These are phyloP conservation scores for Bretziella fagacearum DNA, from an alignment of 2,329 filamentous ascomycete genomes.

Conservation along the genomic window DNA sequence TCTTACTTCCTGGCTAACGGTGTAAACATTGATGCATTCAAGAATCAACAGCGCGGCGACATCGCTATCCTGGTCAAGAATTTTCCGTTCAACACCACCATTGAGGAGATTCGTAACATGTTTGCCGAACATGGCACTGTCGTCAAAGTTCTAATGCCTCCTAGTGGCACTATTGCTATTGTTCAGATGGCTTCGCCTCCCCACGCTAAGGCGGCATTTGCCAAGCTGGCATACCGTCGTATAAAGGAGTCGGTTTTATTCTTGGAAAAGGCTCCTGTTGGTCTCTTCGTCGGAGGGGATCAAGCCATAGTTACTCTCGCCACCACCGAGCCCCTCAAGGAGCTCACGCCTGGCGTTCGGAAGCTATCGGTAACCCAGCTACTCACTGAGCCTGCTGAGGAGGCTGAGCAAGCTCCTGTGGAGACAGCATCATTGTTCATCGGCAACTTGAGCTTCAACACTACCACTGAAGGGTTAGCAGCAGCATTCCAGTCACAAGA, in stretches of 20 bases:
- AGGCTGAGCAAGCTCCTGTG: slow-evolving; percentile 33
- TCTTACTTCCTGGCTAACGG: slow-evolving; percentile 76
- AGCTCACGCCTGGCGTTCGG: slow-evolving; percentile 28
- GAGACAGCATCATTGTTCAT: slow-evolving; percentile 70
- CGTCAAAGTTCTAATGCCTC: slow-evolving; percentile 73
- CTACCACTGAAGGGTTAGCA: slow-evolving; percentile 57
- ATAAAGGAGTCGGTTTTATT: slow-evolving; percentile 85
- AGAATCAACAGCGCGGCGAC: slow-evolving; percentile 67
- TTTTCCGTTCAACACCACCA: slow-evolving; percentile 66
- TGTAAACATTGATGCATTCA: slow-evolving; percentile 84
- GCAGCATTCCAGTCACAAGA: slow-evolving; percentile 66
- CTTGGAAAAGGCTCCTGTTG: slow-evolving; percentile 79
- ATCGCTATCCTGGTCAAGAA: slow-evolving; percentile 86
- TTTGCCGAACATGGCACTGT: slow-evolving; percentile 79
- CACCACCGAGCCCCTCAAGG: slow-evolving; percentile 20
- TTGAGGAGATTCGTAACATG: slow-evolving; percentile 60
- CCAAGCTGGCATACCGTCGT: slow-evolving; percentile 70
- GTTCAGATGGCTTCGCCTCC: slow-evolving; percentile 68
- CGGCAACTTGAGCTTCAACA: slow-evolving; percentile 84
- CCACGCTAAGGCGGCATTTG: slow-evolving; percentile 70
- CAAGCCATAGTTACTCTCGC: slow-evolving; percentile 17
- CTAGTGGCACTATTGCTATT: slow-evolving; percentile 83
- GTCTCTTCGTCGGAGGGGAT: slow-evolving; percentile 42
- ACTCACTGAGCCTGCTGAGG: slow-evolving; percentile 42
- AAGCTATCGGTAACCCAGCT: slow-evolving; percentile 50